A percentile compares a stretch with the other conserved stretches of the same genome.
Evolutionary conservation across 805 yeast species (phyloP).

Genomic region (Candida manassasensis): DNA sequence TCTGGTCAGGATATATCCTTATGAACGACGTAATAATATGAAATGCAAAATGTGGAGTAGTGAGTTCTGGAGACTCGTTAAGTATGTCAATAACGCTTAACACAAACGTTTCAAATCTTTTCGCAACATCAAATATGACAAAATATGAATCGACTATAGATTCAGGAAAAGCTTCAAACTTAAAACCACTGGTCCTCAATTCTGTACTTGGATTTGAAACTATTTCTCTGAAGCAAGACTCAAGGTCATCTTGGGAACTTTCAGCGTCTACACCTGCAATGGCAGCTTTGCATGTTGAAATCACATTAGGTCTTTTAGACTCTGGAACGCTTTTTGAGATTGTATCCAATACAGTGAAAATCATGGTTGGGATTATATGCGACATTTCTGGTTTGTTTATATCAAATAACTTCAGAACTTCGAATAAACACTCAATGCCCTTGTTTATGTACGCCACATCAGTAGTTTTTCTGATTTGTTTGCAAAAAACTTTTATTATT

Average conservation of each 20-base stretch:
- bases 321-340: slow-evolving; percentile 1
- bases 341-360: slow-evolving; percentile 2
- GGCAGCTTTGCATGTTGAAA: slow-evolving; percentile 4
- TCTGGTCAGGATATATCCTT: neutral
- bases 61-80: slow-evolving; percentile 5
- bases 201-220: neutral
- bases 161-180: slow-evolving; percentile 8
- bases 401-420: slow-evolving; percentile 9
- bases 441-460: slow-evolving; percentile 14
- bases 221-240: neutral
- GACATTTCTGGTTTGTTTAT: neutral
- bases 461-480: slow-evolving; percentile 13
- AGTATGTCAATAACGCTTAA: slow-evolving; percentile 8
- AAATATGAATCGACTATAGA: slow-evolving; percentile 11
- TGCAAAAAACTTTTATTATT: slow-evolving; percentile 12
- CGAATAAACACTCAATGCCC: slow-evolving; percentile 17
- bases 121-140: slow-evolving; percentile 4
- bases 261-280: slow-evolving; percentile 1
- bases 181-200: slow-evolving; percentile 4
- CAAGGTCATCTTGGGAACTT: neutral
- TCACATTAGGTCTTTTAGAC: neutral
- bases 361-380: neutral
- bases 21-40: slow-evolving; percentile 6
- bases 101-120: slow-evolving; percentile 3
- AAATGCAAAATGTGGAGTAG: slow-evolving; percentile 8